These are phyloP conservation scores for Lactarius sanguifluus DNA, from an alignment of 768 basidiomycete genomes.

Conservation along the genomic window DNA sequence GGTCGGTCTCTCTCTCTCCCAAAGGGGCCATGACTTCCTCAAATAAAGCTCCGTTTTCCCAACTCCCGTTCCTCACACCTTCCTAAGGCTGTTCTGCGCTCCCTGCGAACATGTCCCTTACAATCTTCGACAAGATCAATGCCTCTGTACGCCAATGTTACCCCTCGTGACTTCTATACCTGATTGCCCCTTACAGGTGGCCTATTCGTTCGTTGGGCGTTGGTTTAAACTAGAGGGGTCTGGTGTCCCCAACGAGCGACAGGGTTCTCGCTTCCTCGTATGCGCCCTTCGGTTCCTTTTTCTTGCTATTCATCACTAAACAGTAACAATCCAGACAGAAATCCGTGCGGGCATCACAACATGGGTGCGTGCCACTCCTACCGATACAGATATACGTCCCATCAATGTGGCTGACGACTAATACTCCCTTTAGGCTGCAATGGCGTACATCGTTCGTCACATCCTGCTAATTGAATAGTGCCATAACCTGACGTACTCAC, in stretches of 20 bases:
- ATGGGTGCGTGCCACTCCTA: conserved; percentile 52
- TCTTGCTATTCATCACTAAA: neutral
- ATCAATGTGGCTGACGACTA: conserved; percentile 18
- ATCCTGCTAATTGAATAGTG: conserved; percentile 4
- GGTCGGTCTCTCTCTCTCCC: neutral
- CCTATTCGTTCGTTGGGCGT: conserved; percentile 36
- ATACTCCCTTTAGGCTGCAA: conserved; percentile 53
- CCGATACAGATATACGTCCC: conserved; percentile 3
- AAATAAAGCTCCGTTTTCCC: neutral
- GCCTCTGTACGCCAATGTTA: conserved; percentile 14
- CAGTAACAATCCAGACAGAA: conserved; percentile 54
- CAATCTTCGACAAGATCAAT: conserved; percentile 23
- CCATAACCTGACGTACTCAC: neutral
- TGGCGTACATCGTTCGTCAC: conserved; percentile 71
- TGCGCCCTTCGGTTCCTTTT: conserved; percentile 17
- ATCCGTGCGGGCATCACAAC: conserved; percentile 78
- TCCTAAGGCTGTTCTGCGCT: neutral
- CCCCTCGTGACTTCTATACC: neutral
- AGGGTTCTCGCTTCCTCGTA: conserved; percentile 38
- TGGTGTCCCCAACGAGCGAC: conserved; percentile 36
- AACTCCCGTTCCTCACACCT: neutral
- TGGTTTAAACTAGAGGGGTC: conserved; percentile 40
- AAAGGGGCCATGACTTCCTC: neutral
- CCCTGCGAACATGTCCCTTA: neutral
- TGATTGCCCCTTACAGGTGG: conserved; percentile 30